Conservation (phyloP, 805 yeast genomes). For the Candida nemodendra region DNA sequence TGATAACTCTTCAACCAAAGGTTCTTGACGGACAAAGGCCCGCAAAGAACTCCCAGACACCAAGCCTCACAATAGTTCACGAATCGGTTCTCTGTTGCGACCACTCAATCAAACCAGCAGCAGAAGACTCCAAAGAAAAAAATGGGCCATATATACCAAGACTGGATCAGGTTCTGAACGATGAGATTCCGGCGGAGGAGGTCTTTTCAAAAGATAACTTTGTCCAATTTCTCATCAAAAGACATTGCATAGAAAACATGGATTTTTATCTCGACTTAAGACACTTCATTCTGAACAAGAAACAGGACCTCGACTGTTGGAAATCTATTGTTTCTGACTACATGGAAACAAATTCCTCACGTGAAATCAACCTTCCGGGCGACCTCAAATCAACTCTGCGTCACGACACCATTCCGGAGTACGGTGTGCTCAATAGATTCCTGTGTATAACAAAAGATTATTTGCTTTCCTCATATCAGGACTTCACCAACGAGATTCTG, state of each 20-base stretch:
- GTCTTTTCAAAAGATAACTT: conserved; percentile 28
- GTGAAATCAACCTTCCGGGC: conserved; percentile 35
- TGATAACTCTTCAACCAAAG: no score
- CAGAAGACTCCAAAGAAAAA: neutral
- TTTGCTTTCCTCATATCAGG: conserved; percentile 31
- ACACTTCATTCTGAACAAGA: conserved; percentile 16
- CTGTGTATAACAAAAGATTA: conserved; percentile 24
- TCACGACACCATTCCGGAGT: conserved; percentile 21
- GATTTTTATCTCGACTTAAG: conserved; percentile 32
- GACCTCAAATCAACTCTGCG: conserved; percentile 19
- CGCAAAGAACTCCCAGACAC: no score
- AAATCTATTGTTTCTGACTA: conserved; percentile 24
- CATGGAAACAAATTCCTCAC: conserved; percentile 26
- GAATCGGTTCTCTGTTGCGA: neutral
- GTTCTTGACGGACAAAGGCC: no score
- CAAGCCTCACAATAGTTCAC: conserved; percentile 1
- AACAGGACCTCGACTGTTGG: conserved; percentile 26
- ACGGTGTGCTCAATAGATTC: conserved; percentile 16
- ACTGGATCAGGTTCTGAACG: conserved; percentile 28
- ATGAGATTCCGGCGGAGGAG: conserved; percentile 20
- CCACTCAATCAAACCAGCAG: no score
- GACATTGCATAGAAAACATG: conserved; percentile 36
- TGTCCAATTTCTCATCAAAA: conserved; percentile 26
- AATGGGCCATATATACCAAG: conserved; percentile 24
- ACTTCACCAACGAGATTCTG: conserved; percentile 25